Base-by-base conservation (phyloP, 2,329 filamentous ascomycete genomes). In the Metarhizium guizhouense region DNA sequence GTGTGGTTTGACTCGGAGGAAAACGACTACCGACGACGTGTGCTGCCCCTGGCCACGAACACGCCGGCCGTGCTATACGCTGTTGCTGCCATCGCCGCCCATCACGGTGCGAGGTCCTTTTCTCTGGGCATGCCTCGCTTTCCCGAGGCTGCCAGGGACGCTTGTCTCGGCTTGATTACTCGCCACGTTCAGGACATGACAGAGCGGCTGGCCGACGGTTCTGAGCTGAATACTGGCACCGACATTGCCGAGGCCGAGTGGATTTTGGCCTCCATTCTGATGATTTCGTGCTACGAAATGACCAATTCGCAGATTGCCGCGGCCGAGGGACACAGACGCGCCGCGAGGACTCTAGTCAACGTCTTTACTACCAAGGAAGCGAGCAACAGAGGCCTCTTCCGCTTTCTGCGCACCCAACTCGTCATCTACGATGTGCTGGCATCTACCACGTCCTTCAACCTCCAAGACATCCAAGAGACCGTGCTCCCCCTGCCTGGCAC, bases 221-320 rank as follows among this genome's bases (percentile, higher is more conserved):
- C 52, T 2, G 62, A 63, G 25, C 60, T 67, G 8, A 59, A 60
- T 20, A 58, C 55, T 10, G 56, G 59, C 45, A 56, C 57, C 45
- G 64, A 67, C 48, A 58, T 66, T 34, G 58, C 54, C 32, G 63
- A 65, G 18, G 64, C 63, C 13, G 64, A 67, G 51, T 68, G 66
- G 62, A 64, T 68, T 58, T 55, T 68, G 54, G 64, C 66, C 1
- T 61, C 64, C 5, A 67, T 68, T 25, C 58, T 68, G 11, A 67
- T 68, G 51, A 60, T 68, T 30, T 64, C 62, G 13, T 65, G 62
- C 49, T 68, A 67, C 47, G 66, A 68, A 52, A 67, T 66, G 62
- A 61, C 63, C 30, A 62, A 66, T 34, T 63, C 61, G 20, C 62
- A 63, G 13, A 55, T 59, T 3, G 57, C 57, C 4, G 63, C 62